Evolutionary conservation across 768 basidiomycete species (phyloP).

Genomic region (Russula sp.): DNA sequence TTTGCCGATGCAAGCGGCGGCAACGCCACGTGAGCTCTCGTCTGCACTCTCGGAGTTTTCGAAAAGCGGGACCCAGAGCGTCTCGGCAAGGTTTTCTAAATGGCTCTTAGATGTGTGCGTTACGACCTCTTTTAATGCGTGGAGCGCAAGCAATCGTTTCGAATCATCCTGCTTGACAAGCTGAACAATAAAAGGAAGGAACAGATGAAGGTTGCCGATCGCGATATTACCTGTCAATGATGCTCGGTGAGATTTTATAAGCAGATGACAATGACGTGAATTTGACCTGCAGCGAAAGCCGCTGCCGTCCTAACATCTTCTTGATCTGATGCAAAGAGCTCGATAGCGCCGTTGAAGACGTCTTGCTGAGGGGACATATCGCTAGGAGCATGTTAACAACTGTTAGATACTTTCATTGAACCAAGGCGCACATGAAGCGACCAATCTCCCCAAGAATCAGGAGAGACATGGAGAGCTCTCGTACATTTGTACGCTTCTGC

Average conservation of each 20-base stretch:
- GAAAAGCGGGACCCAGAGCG: conserved; percentile 89
- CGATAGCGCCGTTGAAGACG: conserved; percentile 69
- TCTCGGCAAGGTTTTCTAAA: conserved; percentile 80
- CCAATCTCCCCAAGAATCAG: conserved; percentile 92
- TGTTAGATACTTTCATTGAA: neutral
- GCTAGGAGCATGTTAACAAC: conserved; percentile 37
- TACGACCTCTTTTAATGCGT: conserved; percentile 94
- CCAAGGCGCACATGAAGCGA: conserved; percentile 64
- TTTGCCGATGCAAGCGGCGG: conserved; percentile 94
- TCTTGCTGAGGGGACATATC: conserved; percentile 80
- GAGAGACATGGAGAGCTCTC: conserved; percentile 73
- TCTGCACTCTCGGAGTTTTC: conserved; percentile 85
- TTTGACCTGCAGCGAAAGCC: conserved; percentile 81
- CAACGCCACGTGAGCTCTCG: conserved; percentile 89
- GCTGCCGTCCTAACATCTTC: conserved; percentile 89
- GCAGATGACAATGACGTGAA: conserved; percentile 23
- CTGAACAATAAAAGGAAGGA: conserved; percentile 80
- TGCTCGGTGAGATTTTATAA: neutral
- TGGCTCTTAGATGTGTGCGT: conserved; percentile 84
- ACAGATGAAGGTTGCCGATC: conserved; percentile 84
- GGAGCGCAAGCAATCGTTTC: conserved; percentile 79
- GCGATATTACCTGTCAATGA: conserved; percentile 74
- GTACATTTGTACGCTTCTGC: conserved; percentile 36
- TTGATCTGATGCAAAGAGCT: conserved; percentile 67
- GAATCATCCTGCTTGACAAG: conserved; percentile 68